phyloP scores from a whole-genome alignment of 2,329 filamentous ascomycete genomes.

The Fusarium subglutinans region DNA sequence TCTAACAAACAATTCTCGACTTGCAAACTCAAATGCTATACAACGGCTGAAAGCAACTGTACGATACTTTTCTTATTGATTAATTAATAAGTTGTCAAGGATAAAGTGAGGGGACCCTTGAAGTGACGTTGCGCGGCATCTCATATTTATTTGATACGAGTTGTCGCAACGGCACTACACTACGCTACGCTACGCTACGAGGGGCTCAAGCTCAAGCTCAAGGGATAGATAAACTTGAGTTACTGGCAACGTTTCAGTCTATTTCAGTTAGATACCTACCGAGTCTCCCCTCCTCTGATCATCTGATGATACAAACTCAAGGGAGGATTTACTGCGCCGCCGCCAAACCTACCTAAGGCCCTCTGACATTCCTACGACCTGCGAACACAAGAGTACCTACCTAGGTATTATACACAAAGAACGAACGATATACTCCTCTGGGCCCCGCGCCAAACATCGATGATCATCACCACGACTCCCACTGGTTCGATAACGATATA shows the following conservation, averaged over 20 bases:
- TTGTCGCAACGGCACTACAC: slow-evolving; percentile 11
- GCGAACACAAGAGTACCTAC: background rate
- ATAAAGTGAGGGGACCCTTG: background rate
- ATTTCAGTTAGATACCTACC: background rate
- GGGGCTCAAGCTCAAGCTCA: background rate
- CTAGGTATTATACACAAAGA: background rate
- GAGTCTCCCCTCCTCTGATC: background rate
- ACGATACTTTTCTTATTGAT: background rate
- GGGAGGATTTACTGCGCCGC: slow-evolving; percentile 18
- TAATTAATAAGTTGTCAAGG: background rate
- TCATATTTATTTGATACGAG: background rate
- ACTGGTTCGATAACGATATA: background rate
- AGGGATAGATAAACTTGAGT: background rate
- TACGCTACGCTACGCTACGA: background rate
- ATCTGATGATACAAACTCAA: background rate
- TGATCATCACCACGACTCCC: background rate
- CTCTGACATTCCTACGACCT: background rate
- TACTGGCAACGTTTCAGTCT: slow-evolving; percentile 10
- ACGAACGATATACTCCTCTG: background rate
- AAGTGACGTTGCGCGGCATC: slow-evolving; percentile 16
- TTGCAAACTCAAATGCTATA: background rate
- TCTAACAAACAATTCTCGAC: background rate
- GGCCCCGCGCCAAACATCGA: slow-evolving; percentile 11
- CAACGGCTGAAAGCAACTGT: background rate
- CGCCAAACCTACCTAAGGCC: background rate